Evolutionary conservation across 352 stramenopile species (phyloP).

Genomic region (Phytophthora sansomeana): DNA sequence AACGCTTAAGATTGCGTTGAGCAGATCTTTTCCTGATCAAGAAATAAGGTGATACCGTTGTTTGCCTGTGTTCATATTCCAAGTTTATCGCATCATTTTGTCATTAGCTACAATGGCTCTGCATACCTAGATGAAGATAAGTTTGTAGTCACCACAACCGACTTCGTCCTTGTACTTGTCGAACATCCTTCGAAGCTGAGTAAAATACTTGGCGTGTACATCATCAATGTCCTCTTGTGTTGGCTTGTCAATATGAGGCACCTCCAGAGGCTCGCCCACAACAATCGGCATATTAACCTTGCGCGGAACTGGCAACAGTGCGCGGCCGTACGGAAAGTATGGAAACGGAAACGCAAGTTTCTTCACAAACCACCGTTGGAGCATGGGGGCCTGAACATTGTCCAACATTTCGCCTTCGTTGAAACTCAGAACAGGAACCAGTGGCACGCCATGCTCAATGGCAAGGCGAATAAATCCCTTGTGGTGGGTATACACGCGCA

Average conservation of each 20-base stretch:
- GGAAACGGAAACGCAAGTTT: conserved; percentile 82
- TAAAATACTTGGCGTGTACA: conserved; percentile 75
- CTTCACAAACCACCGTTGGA: conserved; percentile 86
- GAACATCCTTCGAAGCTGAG: conserved; percentile 63
- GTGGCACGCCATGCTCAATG: conserved; percentile 73
- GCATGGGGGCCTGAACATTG: conserved; percentile 73
- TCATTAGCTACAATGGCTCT: too few relatives aligned
- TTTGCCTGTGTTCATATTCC: conserved; percentile 10
- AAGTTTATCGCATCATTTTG: too few relatives aligned
- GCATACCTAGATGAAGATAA: conserved; percentile 61
- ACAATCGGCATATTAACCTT: conserved; percentile 70
- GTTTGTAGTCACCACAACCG: conserved; percentile 73
- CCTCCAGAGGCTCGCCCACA: conserved; percentile 65
- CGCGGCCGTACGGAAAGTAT: conserved; percentile 79
- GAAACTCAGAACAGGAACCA: conserved; percentile 85
- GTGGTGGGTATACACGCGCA: conserved; percentile 80
- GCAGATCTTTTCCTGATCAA: neutral
- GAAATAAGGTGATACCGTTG: conserved; percentile 8
- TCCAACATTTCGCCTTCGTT: conserved; percentile 86
- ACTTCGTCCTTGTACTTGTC: conserved; percentile 79
- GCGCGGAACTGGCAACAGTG: conserved; percentile 72
- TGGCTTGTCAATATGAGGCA: conserved; percentile 55
- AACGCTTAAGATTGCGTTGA: conserved; percentile 14
- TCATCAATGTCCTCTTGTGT: conserved; percentile 65
- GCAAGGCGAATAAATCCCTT: conserved; percentile 84